Base-by-base conservation (phyloP, 2,329 filamentous ascomycete species). In the Zasmidium citrigriseum region DNA sequence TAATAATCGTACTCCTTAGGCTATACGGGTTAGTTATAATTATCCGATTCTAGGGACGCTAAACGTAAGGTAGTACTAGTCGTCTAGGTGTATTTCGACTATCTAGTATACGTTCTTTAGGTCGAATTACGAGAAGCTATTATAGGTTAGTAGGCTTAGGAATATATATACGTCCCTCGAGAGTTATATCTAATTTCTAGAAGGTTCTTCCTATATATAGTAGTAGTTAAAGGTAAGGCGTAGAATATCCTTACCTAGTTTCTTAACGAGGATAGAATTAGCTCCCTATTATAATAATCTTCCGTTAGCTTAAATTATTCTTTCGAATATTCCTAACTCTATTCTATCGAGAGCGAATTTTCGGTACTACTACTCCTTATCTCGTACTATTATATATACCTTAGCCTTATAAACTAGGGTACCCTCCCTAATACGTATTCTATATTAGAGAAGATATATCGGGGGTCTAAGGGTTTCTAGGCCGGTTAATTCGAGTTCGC, bases 91-190 rank as follows among this genome's bases (percentile, higher is more conserved):
- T 12, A 56, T 56, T 20, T 49, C 18, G 2, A 56, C 46, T 50
- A 49, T 44, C 54, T 50, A 56, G 46, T 56, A 56, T 18, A n/a
- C 27, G 27, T 50, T 44, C 54, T 56, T 56, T 20, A 56, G 18
- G 29, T 56, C n/a, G n/a, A 56, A 56, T 23, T 29, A 56, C 2
- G 14, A 49, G 44, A 25, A 55, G 3, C n/a, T 38, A 4, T 11
- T 21, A 44, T 55, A 44, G 3, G n/a, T 49, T 23, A 41, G 53
- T 18, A 29, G 23, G 16, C 9, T 20, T 12, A 55, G 34, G 34
- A 34, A 55, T 34, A 21, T 18, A 24, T 55, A 25, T 27, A 27
- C 22, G 12, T 49, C 45, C 14, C 27, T 7, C 3, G 34, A 44
- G n/a, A 55, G 53, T 18, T 48, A 18, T 23, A 55, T 49, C 22